Evolutionary conservation across 2,329 filamentous ascomycete species (phyloP), one percentile per base, ranked within the genome.

Genomic region (Tolypocladium ovalisporum): DNA sequence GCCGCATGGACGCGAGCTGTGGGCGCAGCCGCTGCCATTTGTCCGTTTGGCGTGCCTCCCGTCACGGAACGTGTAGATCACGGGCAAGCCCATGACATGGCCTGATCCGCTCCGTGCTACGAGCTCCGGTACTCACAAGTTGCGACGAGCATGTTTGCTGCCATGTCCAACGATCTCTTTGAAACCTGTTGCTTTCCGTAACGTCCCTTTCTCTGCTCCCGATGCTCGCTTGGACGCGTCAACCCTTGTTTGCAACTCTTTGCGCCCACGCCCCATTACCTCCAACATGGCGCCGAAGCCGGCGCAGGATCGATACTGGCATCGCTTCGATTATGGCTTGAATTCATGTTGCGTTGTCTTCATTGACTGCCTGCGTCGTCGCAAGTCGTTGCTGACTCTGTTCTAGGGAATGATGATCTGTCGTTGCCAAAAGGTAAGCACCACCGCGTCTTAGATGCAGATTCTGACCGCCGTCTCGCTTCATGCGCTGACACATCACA

Each of bases 351-450:
- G 53, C 55, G 42, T 57, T 53, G 37, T n/a, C 37, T 44, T 35
- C 22, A 22, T 35, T 22, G 36, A 37, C 56, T 17, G 34, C 13
- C 17, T n/a, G 34, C n/a, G 32, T n/a, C 17, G 19, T 34, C n/a
- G 10, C n/a, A 53, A 3, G 29, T 13, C 32, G 8, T 35, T 42
- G 55, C 75, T 76, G 64, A 78, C 71, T 59, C n/a, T 39, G 32
- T 52, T 52, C n/a, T 59, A 86, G 83, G 73, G 55, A 85, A 81
- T 62, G 83, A 86, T 65, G 83, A 86, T 63, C 69, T 86, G 62
- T 85, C 82, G 53, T 74, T 86, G 24, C 83, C 83, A 34, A 86
- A 86, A 74, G 83, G 82, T 84, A 76, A 58, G 73, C 65, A 19
- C 15, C 27, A 34, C 7, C 34, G 29, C 17, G 10, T 13, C 2